Base-by-base conservation (phyloP, 257 asterid species). In the Solanum appendiculatum region DNA sequence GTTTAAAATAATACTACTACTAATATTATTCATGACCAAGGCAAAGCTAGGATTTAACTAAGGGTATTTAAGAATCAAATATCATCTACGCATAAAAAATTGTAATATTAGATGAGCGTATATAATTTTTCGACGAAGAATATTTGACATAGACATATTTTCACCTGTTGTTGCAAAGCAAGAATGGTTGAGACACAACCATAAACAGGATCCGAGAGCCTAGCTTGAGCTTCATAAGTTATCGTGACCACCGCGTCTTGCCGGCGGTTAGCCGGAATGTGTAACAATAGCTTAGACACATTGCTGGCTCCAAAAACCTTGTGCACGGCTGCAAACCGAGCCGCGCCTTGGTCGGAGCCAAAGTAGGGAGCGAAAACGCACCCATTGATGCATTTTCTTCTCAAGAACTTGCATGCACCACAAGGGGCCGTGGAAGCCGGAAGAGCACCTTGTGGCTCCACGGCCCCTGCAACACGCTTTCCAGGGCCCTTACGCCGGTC, bases 361-460 rank as follows among this genome's bases (percentile, higher is more conserved):
- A 95, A 96, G 73, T 96, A 92, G 1, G 99, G 98, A 9, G 98
- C 98, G 46, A 96, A 96, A 42, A 96, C 91, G 92, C 99, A 95
- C 0, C 97, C 98, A n/a, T 72, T 89, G 1, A 91, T 51, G 69
- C 99, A 95, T 90, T 95, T 96, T 91, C 99, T 95, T 92, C 99
- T 96, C 91, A 96, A 84, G 92, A 96, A 96, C 87, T 95, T 96
- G 93, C 99, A 96, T 20, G 99, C 99, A 33, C 99, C 99, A 66
- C 99, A 96, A 0, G 98, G 98, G 0, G 94, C 91, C 25, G 39
- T 85, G 40, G 92, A 23, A 31, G 87, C 64, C 0, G 3, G 73
- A 42, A 48, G 48, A 75, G 77, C 9, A 0, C 29, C 73, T 77
- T 84, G 85, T 0, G 25, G 63, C 6, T 88, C 88, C 48, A 84